phyloP scores from a whole-genome alignment of 1,139 yeast genomes.

The Lodderomyces jiufengensis region DNA sequence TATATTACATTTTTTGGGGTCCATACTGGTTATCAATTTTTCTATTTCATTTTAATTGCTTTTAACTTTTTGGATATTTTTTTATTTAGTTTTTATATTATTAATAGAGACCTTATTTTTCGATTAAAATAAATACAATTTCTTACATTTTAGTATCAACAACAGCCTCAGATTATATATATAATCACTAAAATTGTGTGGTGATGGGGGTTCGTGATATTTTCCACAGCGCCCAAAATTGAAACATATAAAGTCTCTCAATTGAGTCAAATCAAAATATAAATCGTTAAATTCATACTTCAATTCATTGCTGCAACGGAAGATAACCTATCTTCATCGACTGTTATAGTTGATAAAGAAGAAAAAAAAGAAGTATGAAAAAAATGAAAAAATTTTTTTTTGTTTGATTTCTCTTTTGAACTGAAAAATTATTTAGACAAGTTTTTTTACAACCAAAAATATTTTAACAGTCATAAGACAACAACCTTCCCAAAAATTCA shows the following conservation, averaged over 20 bases:
- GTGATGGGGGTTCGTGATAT: constrained; percentile 29
- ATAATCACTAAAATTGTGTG: constrained; percentile 29
- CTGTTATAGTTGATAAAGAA: constrained; percentile 61
- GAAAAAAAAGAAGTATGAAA: constrained; percentile 11
- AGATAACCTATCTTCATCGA: constrained; percentile 55
- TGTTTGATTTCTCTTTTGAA: not conserved
- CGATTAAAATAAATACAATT: too few relatives aligned
- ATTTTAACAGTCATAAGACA: not conserved
- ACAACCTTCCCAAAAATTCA: not conserved
- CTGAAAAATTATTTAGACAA: not conserved
- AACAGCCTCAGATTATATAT: constrained; percentile 30
- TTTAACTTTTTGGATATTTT: too few relatives aligned
- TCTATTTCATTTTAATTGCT: too few relatives aligned
- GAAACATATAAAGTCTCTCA: too few relatives aligned
- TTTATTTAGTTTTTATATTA: too few relatives aligned
- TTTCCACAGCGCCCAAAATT: constrained; percentile 31
- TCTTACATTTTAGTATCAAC: constrained; percentile 2
- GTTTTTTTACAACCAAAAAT: not conserved
- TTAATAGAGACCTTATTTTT: too few relatives aligned
- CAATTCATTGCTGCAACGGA: constrained; percentile 40
- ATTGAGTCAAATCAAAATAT: constrained; percentile 15
- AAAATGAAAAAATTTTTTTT: constrained; percentile 12
- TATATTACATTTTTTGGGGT: too few relatives aligned
- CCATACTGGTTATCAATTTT: too few relatives aligned
- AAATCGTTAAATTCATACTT: constrained; percentile 2